phyloP scores from a whole-genome alignment of 768 basidiomycete genomes.

The Gyrodon lividus region DNA sequence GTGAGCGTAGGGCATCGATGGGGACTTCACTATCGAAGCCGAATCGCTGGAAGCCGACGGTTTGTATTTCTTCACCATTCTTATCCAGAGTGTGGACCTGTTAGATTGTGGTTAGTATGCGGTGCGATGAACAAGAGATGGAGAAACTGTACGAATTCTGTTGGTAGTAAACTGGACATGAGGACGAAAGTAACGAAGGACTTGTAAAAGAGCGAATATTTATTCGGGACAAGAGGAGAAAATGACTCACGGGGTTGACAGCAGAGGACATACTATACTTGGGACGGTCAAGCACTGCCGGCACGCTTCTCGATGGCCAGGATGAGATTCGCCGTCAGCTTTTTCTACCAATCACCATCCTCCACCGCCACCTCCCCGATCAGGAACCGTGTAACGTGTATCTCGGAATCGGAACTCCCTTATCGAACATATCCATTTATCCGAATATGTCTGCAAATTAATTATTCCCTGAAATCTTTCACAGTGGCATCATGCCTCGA shows the following conservation, averaged over 20 bases:
- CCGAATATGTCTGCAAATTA: neutral
- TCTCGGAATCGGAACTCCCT: neutral
- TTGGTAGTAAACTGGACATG: conserved; percentile 26
- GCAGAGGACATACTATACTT: neutral
- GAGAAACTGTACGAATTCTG: conserved; percentile 15
- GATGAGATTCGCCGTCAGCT: no score
- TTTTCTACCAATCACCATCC: neutral
- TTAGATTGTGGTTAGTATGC: conserved; percentile 10
- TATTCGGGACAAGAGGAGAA: neutral
- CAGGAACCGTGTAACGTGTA: neutral
- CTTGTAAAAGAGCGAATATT: neutral
- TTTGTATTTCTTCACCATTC: conserved; percentile 68
- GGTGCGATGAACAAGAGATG: neutral
- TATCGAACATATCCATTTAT: neutral
- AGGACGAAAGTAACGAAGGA: neutral
- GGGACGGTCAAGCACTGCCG: no score
- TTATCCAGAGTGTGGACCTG: conserved; percentile 71
- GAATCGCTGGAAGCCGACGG: conserved; percentile 83
- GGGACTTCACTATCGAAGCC: conserved; percentile 88
- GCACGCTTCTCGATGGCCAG: no score
- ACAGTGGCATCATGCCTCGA: conserved; percentile 69
- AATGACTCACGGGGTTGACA: conserved; percentile 9
- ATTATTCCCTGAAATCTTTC: conserved; percentile 9
- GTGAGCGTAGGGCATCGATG: conserved; percentile 76
- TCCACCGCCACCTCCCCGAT: neutral